A percentile compares a stretch with the other conserved stretches of the same genome.
Evolutionary conservation across 2,329 filamentous ascomycete species (phyloP).

Genomic region (Claviceps digitariae): DNA sequence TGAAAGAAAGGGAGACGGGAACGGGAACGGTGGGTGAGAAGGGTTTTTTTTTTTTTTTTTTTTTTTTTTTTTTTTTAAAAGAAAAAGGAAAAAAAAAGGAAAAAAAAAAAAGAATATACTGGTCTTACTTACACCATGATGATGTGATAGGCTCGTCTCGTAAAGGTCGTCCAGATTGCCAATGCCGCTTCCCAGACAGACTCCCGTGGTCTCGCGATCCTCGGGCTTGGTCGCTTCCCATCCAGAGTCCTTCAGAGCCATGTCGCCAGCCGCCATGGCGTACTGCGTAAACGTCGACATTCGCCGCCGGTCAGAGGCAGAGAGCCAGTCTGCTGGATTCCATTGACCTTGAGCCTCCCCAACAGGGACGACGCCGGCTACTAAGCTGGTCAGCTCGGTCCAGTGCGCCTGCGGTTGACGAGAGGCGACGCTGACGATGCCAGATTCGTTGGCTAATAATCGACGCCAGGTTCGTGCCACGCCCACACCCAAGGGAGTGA

Average conservation of each 20-base stretch:
- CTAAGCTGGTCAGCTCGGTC: slow-evolving; percentile 63
- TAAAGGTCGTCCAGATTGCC: slow-evolving; percentile 89
- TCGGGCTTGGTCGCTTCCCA: slow-evolving; percentile 52
- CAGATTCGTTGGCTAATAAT: slow-evolving; percentile 66
- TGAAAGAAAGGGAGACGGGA: background rate
- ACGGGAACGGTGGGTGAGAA: too few relatives aligned
- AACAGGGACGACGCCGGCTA: slow-evolving; percentile 68
- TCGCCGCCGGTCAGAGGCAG: slow-evolving; percentile 46
- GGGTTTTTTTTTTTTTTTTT: too few relatives aligned
- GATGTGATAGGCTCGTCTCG: slow-evolving; percentile 63
- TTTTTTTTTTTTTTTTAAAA: too few relatives aligned
- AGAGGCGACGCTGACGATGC: slow-evolving; percentile 59
- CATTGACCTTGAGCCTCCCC: slow-evolving; percentile 29
- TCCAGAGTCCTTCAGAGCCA: slow-evolving; percentile 71
- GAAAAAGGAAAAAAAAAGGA: background rate
- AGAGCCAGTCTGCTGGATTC: slow-evolving; percentile 41
- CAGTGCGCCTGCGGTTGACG: slow-evolving; percentile 46
- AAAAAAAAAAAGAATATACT: too few relatives aligned
- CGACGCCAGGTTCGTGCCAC: slow-evolving; percentile 66
- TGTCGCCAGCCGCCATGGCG: slow-evolving; percentile 71
- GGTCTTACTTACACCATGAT: slow-evolving; percentile 58
- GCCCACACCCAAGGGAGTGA: slow-evolving; percentile 74
- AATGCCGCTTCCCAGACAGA: slow-evolving; percentile 90
- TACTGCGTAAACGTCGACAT: slow-evolving; percentile 92
- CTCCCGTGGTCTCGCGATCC: slow-evolving; percentile 65